These are phyloP conservation scores for Annulohypoxylon bovei DNA, from an alignment of 495 filamentous ascomycete genomes.

Conservation along the genomic window DNA sequence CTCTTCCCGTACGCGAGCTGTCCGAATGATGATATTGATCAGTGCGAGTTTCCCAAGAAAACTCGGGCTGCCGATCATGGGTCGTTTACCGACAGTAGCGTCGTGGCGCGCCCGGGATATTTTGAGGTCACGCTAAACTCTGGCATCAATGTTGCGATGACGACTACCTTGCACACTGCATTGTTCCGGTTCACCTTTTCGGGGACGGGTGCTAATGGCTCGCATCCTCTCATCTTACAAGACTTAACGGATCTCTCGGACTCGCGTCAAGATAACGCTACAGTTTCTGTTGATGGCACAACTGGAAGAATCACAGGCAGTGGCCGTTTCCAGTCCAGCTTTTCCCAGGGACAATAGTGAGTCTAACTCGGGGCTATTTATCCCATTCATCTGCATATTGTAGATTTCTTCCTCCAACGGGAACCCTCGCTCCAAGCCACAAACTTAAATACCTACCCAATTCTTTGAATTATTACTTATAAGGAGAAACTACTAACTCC, in stretches of 20 bases:
- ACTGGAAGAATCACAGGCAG: slow-evolving; percentile 72
- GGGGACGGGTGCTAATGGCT: slow-evolving; percentile 47
- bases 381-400: background rate
- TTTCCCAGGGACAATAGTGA: slow-evolving; percentile 70
- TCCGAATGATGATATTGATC: slow-evolving; percentile 69
- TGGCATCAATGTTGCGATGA: slow-evolving; percentile 74
- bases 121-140: slow-evolving; percentile 69
- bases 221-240: slow-evolving; percentile 69
- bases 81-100: slow-evolving; percentile 58
- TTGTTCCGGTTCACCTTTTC: slow-evolving; percentile 77
- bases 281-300: slow-evolving; percentile 59
- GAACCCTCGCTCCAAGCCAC: background rate
- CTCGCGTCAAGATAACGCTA: slow-evolving; percentile 70
- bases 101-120: slow-evolving; percentile 71
- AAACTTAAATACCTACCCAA: background rate
- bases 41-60: slow-evolving; percentile 69
- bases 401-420: background rate
- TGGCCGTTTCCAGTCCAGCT: slow-evolving; percentile 74
- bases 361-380: background rate
- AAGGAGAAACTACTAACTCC: slow-evolving; percentile 8
- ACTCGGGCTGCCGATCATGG: slow-evolving; percentile 45
- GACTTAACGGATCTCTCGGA: slow-evolving; percentile 74
- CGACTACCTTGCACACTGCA: slow-evolving; percentile 68
- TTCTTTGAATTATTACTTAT: background rate
- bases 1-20: slow-evolving; percentile 75